These are phyloP conservation scores for Puya raimondii DNA, from an alignment of 176 grass and related monocot genomes.

Conservation along the genomic window DNA sequence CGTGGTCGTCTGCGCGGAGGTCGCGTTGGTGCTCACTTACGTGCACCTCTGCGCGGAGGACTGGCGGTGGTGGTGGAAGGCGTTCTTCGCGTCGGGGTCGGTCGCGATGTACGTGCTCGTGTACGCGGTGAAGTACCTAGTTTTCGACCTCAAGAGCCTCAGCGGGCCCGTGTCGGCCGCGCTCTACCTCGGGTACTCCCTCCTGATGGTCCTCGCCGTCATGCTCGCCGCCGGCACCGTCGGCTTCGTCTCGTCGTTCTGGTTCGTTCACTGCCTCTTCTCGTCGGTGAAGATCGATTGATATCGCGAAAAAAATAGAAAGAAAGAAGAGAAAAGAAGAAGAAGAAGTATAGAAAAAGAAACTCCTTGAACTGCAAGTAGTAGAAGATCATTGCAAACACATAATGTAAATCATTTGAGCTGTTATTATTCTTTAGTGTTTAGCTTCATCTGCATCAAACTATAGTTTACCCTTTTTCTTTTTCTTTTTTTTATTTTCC, in stretches of 20 bases:
- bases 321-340: too few species aligned
- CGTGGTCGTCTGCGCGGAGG: slow-evolving; percentile 53
- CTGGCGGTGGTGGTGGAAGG: slow-evolving; percentile 71
- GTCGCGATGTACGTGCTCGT: slow-evolving; percentile 45
- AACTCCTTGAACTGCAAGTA: too few species aligned
- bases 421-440: too few species aligned
- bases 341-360: too few species aligned
- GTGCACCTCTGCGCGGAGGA: slow-evolving; percentile 52
- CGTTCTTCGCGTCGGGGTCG: slow-evolving; percentile 67
- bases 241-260: slow-evolving; percentile 48
- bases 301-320: not conserved
- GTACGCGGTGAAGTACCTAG: slow-evolving; percentile 56
- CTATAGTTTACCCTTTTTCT: too few species aligned
- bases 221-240: slow-evolving; percentile 70
- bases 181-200: slow-evolving; percentile 61
- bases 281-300: slow-evolving; percentile 67
- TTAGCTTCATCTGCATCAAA: too few species aligned
- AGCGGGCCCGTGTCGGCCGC: slow-evolving; percentile 49
- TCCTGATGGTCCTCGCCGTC: slow-evolving; percentile 61
- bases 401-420: too few species aligned
- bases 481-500: too few species aligned
- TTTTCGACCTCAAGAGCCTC: slow-evolving; percentile 69
- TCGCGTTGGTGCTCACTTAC: slow-evolving; percentile 56
- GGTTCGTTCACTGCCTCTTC: slow-evolving; percentile 60
- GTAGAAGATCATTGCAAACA: too few species aligned